Base-by-base conservation (phyloP, 345 rosid species). In the Boechera retrofracta region DNA sequence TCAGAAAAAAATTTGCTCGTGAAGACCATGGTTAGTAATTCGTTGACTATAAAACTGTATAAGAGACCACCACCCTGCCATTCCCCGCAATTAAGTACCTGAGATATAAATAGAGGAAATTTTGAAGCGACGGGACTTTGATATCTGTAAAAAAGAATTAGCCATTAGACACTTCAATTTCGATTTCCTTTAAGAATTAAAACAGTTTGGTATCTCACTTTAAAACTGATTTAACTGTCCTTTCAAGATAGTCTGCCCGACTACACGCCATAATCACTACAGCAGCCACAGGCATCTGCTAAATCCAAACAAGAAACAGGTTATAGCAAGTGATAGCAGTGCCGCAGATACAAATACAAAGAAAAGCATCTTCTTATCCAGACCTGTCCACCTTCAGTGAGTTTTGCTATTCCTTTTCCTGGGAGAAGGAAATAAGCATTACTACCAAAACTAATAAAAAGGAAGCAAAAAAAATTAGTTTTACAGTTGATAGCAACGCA, bases 251-350 rank as follows among this genome's bases (percentile, higher is more conserved):
- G 85, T 95, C 98, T 53, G 98, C 96, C 55, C 97, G 97, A 74
- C 89, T 95, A 89, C 99, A 95, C 3, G 99, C 99, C 99, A 95
- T 95, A 79, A 92, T 85, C 68, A 95, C 98, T 66, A 95, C 89
- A 49, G 99, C 99, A 49, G 99, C 98, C 52, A 92, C 81, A 3
- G 94, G 94, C 60, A 42, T 81, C 98, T 92, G 81, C 69, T 32
- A 28, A 70, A 82, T 75, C 53, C 66, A 74, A 77, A 51, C 2
- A 80, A 12, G 70, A 80, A 62, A 38, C 55, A 74, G 36, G 51
- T 63, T 77, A 42, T 64, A 35, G 64, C 48, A 66, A 44, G 36
- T 52, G 64, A 52, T 6, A 61, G 57, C 15, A 61, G 12, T 10
- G 55, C 54, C 31, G 68, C 7, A 73, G 29, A 36, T 60, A 62